Evolutionary conservation across 176 grass and related monocot genomes (phyloP).

Genomic region (Juncus effusus): DNA sequence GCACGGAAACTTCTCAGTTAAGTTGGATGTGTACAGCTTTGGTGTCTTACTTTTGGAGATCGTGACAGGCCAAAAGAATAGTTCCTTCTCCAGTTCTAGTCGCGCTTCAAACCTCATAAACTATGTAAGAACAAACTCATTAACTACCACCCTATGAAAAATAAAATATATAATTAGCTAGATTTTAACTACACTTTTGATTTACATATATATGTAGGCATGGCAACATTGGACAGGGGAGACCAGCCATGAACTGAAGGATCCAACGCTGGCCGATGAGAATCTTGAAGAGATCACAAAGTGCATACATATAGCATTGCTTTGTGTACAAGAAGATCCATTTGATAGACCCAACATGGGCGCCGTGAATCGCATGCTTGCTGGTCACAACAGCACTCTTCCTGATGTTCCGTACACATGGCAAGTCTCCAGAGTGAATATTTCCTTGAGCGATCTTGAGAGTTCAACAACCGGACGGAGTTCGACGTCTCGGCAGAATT

Average conservation of each 20-base stretch:
- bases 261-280: constrained; percentile 8
- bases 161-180: too few species aligned
- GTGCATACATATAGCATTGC: constrained; percentile 24
- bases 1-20: neutral
- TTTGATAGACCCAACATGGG: constrained; percentile 14
- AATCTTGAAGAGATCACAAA: constrained; percentile 16
- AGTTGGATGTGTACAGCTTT: constrained; percentile 31
- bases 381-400: neutral
- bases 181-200: too few species aligned
- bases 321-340: constrained; percentile 15
- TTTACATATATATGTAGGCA: neutral
- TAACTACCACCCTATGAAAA: too few species aligned
- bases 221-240: constrained; percentile 12
- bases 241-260: neutral
- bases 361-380: constrained; percentile 17
- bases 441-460: neutral
- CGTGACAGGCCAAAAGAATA: constrained; percentile 10
- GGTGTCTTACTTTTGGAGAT: constrained; percentile 25
- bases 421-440: neutral
- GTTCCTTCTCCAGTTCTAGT: neutral
- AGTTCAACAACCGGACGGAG: neutral
- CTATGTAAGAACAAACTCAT: constrained; percentile 7
- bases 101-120: neutral
- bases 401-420: neutral
- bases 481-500: neutral